Evolutionary conservation across 2,329 filamentous ascomycete genomes (phyloP), one percentile per base, ranked within the genome.

Genomic region (Didymella exigua): DNA sequence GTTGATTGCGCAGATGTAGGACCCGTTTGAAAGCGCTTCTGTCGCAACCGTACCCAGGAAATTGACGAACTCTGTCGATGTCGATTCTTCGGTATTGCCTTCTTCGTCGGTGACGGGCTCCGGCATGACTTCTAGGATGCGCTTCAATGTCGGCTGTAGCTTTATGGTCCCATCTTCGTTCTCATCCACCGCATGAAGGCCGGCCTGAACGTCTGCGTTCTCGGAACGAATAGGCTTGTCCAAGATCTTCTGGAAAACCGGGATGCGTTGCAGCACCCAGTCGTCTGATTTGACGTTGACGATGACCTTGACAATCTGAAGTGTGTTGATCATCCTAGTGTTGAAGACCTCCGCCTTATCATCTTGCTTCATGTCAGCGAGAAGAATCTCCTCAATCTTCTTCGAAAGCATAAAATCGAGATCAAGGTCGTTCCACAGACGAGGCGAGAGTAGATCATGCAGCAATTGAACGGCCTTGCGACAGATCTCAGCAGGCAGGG

Each of bases 161-260:
- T 74, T 70, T 33, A 64, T 72, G 1, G 72, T 84, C 6, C 86
- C 86, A 16, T 83, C 85, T 40, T 90, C 86, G 49, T 91, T 84
- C 59, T 87, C 84, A 61, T 92, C 88, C 3, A 86, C 80, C 23
- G 87, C 82, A 74, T 98, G 91, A 27, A 98, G 78, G 69, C 90
- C 96, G 69, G 98, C 93, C 67, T 99, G 96, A 8, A 99, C 86
- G 70, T 99, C 95, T 0, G 91, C 86, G 61, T 93, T 90, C 62
- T 98, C 93, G 3, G 88, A 93, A 66, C 90, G 91, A 49, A 99
- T 78, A 11, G 90, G 86, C 77, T 96, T 97, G 60, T 97, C 93
- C 13, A 98, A 77, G 11, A 98, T 85, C 71, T 91, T 96, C 73
- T 97, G 91, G 24, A 98, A 82, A 24, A 86, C 81, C 0, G 88